Base-by-base conservation (phyloP, 2,329 filamentous ascomycete genomes). In the Neocucurbitaria cava region DNA sequence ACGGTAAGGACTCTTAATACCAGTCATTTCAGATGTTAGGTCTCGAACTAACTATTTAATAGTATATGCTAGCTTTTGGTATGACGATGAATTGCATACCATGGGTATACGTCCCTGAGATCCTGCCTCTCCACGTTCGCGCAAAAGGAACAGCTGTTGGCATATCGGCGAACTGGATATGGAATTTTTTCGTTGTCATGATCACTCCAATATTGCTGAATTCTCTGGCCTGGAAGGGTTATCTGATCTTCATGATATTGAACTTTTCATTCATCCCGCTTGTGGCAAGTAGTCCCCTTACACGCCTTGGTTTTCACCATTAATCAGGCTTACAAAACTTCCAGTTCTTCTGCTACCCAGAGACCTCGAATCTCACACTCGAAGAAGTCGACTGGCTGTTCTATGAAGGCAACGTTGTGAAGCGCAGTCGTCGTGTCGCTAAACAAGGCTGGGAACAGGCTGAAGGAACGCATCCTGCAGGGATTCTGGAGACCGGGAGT, bases 171-270 rank as follows among this genome's bases (percentile, higher is more conserved):
- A 82, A 83, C 56, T 83, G 80, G 81, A 73, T 81, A 18, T 69
- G 61, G 75, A 82, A 82, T 58, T 82, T 82, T 58, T 77, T 82
- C 50, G 74, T 80, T 39, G 81, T 83, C 3, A 82, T 83, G 80
- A 80, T 85, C 17, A 84, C 82, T 0, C 81, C 82, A 0, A 77
- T 78, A 1, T 70, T 82, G 2, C 77, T 84, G 53, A 76, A 76
- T 43, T 77, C 75, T 5, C 69, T 85, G 1, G 61, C 76, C 23
- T 85, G 81, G 80, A 79, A 81, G 59, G 79, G 78, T 0, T 84
- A 84, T 57, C 69, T 84, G 3, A 83, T 83, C 59, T 85, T 83
- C 68, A 81, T 81, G 72, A 73, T 69, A 21, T 73, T 80, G 9
- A 83, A 83, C 59, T 74, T 82, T 20, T 61, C 71, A 1, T 79